phyloP scores from a whole-genome alignment of 257 asterid genomes.

The Nicotiana knightiana region DNA sequence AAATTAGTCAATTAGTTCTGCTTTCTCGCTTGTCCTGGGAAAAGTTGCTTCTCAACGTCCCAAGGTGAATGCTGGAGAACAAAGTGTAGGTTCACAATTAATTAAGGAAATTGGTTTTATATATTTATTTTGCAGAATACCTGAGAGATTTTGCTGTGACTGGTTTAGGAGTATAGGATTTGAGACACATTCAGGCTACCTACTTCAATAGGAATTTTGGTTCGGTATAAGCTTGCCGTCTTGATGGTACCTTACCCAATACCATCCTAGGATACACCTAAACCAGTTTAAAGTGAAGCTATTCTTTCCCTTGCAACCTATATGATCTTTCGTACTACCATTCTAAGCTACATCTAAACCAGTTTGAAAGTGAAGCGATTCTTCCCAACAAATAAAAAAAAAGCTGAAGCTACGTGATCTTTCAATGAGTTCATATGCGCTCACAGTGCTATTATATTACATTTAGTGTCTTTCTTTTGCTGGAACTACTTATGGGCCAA shows the following conservation, averaged over 20 bases:
- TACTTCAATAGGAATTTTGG: too few relatives aligned
- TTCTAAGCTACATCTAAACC: too few relatives aligned
- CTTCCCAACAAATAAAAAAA: too few relatives aligned
- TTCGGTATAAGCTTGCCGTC: neutral
- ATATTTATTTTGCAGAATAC: neutral
- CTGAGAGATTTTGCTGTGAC: neutral
- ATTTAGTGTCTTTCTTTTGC: neutral
- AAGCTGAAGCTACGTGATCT: neutral
- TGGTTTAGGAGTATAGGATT: neutral
- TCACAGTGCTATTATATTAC: neutral
- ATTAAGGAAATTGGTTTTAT: too few relatives aligned
- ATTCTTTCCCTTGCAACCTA: neutral
- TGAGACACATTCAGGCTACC: too few relatives aligned
- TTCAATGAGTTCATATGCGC: neutral
- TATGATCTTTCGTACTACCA: neutral
- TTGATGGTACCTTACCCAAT: neutral
- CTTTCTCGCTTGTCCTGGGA: neutral
- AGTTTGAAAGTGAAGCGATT: too few relatives aligned
- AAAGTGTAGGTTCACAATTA: too few relatives aligned
- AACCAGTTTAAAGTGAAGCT: neutral
- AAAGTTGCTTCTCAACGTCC: neutral
- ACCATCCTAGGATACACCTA: neutral
- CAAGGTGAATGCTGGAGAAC: too few relatives aligned
- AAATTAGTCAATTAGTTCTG: constrained; percentile 1
- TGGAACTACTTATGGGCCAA: neutral